These are phyloP conservation scores for Murraya paniculata DNA, from an alignment of 345 rosid genomes.

Conservation along the genomic window DNA sequence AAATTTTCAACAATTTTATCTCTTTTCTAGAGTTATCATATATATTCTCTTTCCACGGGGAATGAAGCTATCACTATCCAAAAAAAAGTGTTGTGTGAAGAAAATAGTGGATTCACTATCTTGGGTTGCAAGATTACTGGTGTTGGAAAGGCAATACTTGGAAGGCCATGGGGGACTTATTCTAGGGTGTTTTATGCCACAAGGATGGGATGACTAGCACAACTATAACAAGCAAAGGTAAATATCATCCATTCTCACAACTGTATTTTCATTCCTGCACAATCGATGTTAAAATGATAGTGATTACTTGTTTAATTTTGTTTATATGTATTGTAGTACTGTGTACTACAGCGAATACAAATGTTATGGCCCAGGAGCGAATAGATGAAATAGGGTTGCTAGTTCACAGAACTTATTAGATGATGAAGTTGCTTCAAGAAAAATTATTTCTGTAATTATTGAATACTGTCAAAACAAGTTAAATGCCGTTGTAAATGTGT, in stretches of 20 bases:
- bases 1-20: neutral
- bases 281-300: neutral
- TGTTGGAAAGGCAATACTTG: slow-evolving; percentile 42
- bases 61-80: slow-evolving; percentile 71
- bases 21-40: slow-evolving; percentile 46
- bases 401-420: slow-evolving; percentile 49
- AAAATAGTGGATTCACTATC: slow-evolving; percentile 65
- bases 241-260: neutral
- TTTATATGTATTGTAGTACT: slow-evolving; percentile 28
- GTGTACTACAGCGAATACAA: slow-evolving; percentile 57
- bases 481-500: too few relatives aligned
- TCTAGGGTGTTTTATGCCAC: slow-evolving; percentile 68
- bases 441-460: too few relatives aligned
- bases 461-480: too few relatives aligned
- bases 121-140: slow-evolving; percentile 69
- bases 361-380: slow-evolving; percentile 57
- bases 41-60: slow-evolving; percentile 48
- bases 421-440: slow-evolving; percentile 35
- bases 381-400: slow-evolving; percentile 31
- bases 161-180: slow-evolving; percentile 79
- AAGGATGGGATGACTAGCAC: slow-evolving; percentile 74
- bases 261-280: neutral
- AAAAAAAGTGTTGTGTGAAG: slow-evolving; percentile 37
- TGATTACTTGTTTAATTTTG: neutral
- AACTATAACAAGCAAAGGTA: slow-evolving; percentile 38